Conservation (phyloP, 768 basidiomycete genomes). For the Tylopilus intermedius region DNA sequence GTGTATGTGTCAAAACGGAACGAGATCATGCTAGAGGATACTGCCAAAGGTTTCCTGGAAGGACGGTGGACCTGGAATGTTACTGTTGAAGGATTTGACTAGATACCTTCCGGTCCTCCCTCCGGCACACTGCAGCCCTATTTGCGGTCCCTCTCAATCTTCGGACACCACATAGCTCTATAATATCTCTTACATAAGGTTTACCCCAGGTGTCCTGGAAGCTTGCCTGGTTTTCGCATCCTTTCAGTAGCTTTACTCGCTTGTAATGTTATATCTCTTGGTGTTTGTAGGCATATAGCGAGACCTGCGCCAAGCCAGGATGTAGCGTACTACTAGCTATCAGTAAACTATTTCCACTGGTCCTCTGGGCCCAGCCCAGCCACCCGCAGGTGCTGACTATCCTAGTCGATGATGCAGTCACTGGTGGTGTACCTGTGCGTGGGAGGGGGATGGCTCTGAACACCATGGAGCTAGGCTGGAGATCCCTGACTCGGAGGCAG, state of each 20-base stretch:
- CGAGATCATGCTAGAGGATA: slow-evolving; percentile 92
- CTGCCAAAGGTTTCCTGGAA: slow-evolving; percentile 83
- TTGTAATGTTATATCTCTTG: slow-evolving; percentile 14
- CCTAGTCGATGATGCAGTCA: too few relatives aligned
- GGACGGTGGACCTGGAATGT: slow-evolving; percentile 82
- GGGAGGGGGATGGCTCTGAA: too few relatives aligned
- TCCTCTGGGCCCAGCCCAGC: too few relatives aligned
- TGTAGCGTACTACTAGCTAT: neutral
- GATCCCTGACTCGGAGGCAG: too few relatives aligned
- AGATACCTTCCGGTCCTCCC: slow-evolving; percentile 13
- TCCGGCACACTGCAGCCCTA: neutral
- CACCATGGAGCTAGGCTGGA: too few relatives aligned
- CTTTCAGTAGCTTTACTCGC: slow-evolving; percentile 1
- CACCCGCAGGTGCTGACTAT: too few relatives aligned
- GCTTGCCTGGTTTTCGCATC: slow-evolving; percentile 1
- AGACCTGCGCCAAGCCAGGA: neutral
- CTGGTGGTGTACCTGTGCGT: too few relatives aligned
- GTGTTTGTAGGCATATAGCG: neutral
- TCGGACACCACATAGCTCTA: neutral
- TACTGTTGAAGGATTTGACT: slow-evolving; percentile 65
- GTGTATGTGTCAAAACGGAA: slow-evolving; percentile 97
- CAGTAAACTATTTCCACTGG: neutral
- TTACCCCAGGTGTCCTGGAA: slow-evolving; percentile 1
- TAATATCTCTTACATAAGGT: neutral
- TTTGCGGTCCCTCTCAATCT: slow-evolving; percentile 1